Evolutionary conservation across 2,329 filamentous ascomycete species (phyloP).

Genomic region (Penicillium sp.): DNA sequence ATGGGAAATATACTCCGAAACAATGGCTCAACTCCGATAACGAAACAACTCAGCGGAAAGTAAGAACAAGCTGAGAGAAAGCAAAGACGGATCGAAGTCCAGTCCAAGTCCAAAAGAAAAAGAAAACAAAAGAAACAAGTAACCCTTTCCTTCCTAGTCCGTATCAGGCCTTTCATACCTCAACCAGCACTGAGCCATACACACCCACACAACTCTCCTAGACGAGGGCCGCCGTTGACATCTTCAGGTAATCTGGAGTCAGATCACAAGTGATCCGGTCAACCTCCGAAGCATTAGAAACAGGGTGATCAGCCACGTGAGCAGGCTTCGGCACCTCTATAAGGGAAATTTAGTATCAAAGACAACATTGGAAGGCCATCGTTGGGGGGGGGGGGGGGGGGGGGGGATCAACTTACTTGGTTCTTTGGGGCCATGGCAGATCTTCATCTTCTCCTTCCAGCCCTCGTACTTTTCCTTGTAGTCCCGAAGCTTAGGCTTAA

Average conservation of each 20-base stretch:
- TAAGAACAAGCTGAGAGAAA: background rate
- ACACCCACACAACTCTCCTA: background rate
- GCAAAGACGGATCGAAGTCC: background rate
- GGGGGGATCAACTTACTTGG: background rate
- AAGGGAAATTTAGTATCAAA: background rate
- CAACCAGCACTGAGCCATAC: background rate
- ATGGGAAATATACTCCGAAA: background rate
- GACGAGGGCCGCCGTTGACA: background rate
- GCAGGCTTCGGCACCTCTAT: background rate
- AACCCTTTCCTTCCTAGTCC: too few relatives aligned
- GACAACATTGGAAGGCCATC: background rate
- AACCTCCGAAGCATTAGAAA: background rate
- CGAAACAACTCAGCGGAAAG: background rate
- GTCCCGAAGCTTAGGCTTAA: background rate
- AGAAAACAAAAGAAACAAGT: background rate
- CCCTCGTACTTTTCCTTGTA: background rate
- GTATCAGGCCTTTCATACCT: slow-evolving; percentile 1
- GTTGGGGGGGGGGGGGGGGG: too few relatives aligned
- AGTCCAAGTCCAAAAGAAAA: background rate
- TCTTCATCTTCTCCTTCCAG: background rate
- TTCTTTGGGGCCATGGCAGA: background rate
- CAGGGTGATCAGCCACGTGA: background rate
- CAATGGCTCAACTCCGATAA: background rate
- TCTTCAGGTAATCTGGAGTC: slow-evolving; percentile 1
- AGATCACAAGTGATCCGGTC: background rate